Evolutionary conservation across 2,329 filamentous ascomycete species (phyloP).

Genomic region (Aspergillus vadensis): DNA sequence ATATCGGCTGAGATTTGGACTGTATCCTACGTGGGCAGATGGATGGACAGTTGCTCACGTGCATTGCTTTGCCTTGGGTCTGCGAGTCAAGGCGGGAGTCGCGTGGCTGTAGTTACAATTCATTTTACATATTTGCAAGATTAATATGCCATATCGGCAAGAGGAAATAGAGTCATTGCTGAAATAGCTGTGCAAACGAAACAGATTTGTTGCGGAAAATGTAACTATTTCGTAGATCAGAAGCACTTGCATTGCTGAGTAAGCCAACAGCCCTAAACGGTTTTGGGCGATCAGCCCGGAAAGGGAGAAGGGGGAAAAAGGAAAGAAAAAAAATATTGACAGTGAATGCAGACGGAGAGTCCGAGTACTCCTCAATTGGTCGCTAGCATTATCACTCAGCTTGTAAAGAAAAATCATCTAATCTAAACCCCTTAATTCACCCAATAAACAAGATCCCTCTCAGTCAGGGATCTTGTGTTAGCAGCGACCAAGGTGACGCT

Average conservation of each 20-base stretch:
- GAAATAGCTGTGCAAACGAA: too few species aligned
- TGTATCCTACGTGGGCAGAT: neutral
- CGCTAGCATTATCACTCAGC: neutral
- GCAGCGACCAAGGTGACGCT: slow-evolving; percentile 21
- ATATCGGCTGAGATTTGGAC: slow-evolving; percentile 8
- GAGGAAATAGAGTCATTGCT: too few species aligned
- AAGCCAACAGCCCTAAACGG: slow-evolving; percentile 1
- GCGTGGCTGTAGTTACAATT: neutral
- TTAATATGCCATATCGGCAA: neutral
- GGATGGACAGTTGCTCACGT: neutral
- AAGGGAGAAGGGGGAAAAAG: neutral
- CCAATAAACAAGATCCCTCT: slow-evolving; percentile 16
- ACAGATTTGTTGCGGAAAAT: neutral
- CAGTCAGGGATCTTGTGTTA: slow-evolving; percentile 17
- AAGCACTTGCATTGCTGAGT: neutral
- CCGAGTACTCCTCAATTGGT: slow-evolving; percentile 5
- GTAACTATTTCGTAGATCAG: too few species aligned
- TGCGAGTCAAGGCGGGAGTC: neutral
- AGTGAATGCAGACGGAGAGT: neutral
- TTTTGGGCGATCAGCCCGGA: slow-evolving; percentile 1
- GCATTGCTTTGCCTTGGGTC: neutral
- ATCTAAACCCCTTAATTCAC: neutral
- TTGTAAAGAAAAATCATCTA: neutral
- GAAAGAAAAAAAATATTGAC: neutral
- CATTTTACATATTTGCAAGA: neutral